Evolutionary conservation across 305 asterid genomes (phyloP).

Genomic region (Stenogyne calaminthoides): DNA sequence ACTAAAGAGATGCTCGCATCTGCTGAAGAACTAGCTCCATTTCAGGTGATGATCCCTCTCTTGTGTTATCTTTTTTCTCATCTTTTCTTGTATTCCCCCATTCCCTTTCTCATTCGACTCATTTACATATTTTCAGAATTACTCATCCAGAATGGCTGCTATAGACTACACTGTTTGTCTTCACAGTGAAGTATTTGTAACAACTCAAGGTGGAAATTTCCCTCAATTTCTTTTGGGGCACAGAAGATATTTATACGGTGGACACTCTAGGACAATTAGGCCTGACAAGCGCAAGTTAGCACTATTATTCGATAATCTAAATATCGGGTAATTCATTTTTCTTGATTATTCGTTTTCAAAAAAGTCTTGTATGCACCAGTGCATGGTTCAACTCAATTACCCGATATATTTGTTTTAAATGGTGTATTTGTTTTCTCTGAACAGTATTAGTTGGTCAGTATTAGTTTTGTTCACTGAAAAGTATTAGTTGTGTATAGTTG

Average conservation of each 20-base stretch:
- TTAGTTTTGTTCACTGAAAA: too few species aligned
- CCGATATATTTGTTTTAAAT: too few species aligned
- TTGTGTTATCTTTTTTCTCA: not conserved
- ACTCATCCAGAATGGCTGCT: constrained; percentile 99
- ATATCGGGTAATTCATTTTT: constrained; percentile 71
- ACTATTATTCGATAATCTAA: constrained; percentile 70
- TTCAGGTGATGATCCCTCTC: constrained; percentile 62
- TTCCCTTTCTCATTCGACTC: constrained; percentile 33
- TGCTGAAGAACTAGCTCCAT: constrained; percentile 81
- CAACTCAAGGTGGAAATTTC: constrained; percentile 98
- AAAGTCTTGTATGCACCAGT: too few species aligned
- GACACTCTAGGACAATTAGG: constrained; percentile 89
- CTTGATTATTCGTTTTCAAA: not conserved
- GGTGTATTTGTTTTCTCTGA: too few species aligned
- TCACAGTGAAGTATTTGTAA: constrained; percentile 96
- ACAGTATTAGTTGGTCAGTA: too few species aligned
- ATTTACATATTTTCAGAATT: constrained; percentile 61
- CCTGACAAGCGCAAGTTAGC: constrained; percentile 97
- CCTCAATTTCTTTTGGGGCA: constrained; percentile 98
- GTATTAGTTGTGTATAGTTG: too few species aligned
- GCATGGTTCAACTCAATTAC: too few species aligned
- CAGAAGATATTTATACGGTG: constrained; percentile 86
- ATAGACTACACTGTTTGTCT: constrained; percentile 97
- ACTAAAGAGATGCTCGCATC: constrained; percentile 92
- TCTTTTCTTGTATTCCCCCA: not conserved